These are phyloP conservation scores for Wickerhamiella qilinensis DNA, from an alignment of 805 yeast genomes.

Conservation along the genomic window DNA sequence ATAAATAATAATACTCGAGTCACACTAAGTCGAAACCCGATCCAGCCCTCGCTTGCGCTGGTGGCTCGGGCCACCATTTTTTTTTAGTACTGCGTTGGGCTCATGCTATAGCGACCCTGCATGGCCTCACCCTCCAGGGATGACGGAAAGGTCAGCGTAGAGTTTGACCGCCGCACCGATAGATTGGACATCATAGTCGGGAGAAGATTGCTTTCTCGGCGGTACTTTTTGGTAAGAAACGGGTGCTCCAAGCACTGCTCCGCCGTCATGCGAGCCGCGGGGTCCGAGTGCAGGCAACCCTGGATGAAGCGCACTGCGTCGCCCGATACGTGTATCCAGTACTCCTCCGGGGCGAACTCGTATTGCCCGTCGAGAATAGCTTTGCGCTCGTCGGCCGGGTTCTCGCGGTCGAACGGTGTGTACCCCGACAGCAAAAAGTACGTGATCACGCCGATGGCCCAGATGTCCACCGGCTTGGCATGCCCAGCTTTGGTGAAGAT, in stretches of 20 bases:
- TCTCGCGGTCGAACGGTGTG: conserved; percentile 64
- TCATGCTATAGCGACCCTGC: conserved; percentile 21
- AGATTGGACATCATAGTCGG: conserved; percentile 17
- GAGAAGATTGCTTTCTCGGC: conserved; percentile 20
- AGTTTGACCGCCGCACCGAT: background rate
- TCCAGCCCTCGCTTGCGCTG: too few species aligned
- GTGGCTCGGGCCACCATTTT: too few species aligned
- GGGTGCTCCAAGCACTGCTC: conserved; percentile 31
- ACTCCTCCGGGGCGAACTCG: conserved; percentile 42
- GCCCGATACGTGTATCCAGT: conserved; percentile 35
- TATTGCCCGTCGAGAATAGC: conserved; percentile 47
- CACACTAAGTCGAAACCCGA: background rate
- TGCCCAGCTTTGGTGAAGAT: conserved; percentile 38
- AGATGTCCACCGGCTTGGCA: conserved; percentile 45
- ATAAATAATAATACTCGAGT: background rate
- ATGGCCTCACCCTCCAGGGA: conserved; percentile 16
- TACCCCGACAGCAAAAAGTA: conserved; percentile 60
- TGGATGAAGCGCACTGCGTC: conserved; percentile 44
- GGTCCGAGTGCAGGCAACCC: conserved; percentile 34
- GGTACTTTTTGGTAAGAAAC: conserved; percentile 20
- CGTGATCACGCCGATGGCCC: conserved; percentile 63
- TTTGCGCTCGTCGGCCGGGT: conserved; percentile 47
- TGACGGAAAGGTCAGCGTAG: conserved; percentile 8
- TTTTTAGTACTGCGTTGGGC: conserved; percentile 12
- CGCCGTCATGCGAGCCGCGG: conserved; percentile 32